Evolutionary conservation across 345 rosid genomes (phyloP).

Genomic region (Gossypium thurberi): DNA sequence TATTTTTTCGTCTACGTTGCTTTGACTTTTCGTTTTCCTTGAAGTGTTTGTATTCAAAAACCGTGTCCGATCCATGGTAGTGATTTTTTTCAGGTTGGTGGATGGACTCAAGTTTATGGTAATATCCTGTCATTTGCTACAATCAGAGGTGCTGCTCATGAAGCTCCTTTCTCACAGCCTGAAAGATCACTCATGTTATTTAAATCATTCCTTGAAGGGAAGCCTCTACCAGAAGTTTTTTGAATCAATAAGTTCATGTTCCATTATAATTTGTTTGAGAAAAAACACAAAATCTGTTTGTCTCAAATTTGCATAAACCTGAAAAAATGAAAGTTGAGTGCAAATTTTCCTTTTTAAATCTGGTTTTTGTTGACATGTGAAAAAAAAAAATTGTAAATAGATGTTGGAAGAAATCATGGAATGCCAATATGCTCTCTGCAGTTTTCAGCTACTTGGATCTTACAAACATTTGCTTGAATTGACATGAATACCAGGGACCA

Average conservation of each 20-base stretch:
- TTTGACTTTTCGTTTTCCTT: neutral
- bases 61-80: neutral
- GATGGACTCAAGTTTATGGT: constrained; percentile 95
- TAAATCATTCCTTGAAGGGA: constrained; percentile 55
- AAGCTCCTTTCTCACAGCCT: constrained; percentile 95
- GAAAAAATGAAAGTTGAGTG: neutral
- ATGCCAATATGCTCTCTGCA: too few relatives aligned
- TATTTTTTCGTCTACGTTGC: constrained; percentile 8
- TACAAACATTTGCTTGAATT: neutral
- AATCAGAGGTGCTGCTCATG: constrained; percentile 86
- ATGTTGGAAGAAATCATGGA: neutral
- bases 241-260: constrained; percentile 18
- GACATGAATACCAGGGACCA: neutral
- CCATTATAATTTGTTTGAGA: neutral
- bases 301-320: neutral
- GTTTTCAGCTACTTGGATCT: neutral
- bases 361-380: neutral
- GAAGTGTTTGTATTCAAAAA: neutral
- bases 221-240: constrained; percentile 69
- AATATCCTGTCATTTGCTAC: constrained; percentile 77
- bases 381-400: neutral
- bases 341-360: neutral
- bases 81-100: constrained; percentile 56
- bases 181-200: constrained; percentile 80
- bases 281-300: neutral